Evolutionary conservation across 2,329 filamentous ascomycete genomes (phyloP), one percentile per base, ranked within the genome.

Genomic region (Zymoseptoria passerinii): DNA sequence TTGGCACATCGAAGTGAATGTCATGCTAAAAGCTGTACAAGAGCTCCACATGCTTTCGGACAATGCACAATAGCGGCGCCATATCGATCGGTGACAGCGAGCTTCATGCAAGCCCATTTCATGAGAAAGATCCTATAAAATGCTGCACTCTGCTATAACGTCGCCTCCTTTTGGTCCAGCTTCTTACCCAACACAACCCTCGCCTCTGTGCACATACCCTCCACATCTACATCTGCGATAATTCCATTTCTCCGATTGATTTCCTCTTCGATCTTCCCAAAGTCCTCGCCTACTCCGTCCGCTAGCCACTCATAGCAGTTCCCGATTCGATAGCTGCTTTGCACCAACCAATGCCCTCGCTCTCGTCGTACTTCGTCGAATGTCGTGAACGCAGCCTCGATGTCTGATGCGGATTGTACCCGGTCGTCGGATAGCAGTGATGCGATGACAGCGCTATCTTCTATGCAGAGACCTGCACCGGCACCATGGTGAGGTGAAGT

Each of bases 281-380:
- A 64, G 52, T 66, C 61, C 16, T 62, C 56, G 2, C 60, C 62
- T 4, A 64, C 55, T 2, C 64, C 64, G 8, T 67, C 61, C 1
- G 61, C 66, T n/a, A 63, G 66, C 57, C 69, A 71, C 54, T 72
- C 72, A 44, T 76, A 77, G 18, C 77, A 63, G n/a, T 75, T 70
- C 1, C 73, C 72, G 1, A 71, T 71, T 16, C 70, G 68, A 13
- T 73, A 67, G 40, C 74, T 77, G 48, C 72, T 73, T 35, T 67
- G 58, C 7, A 80, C 74, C 0, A 80, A 70, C 71, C 73, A 77
- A 63, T 78, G 76, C 1, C 74, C 76, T 4, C 78, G 70, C 44
- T 72, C 72, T 13, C 72, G 70, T 2, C 78, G 66, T 1, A 73
- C 66, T 0, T 68, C 63, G 44, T 72, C 73, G 59, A 76, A 80